A percentile compares a stretch with the other conserved stretches of the same genome.
These are phyloP conservation scores for Thielaviopsis cerberus DNA, from an alignment of 2,329 filamentous ascomycete species.

Conservation along the genomic window DNA sequence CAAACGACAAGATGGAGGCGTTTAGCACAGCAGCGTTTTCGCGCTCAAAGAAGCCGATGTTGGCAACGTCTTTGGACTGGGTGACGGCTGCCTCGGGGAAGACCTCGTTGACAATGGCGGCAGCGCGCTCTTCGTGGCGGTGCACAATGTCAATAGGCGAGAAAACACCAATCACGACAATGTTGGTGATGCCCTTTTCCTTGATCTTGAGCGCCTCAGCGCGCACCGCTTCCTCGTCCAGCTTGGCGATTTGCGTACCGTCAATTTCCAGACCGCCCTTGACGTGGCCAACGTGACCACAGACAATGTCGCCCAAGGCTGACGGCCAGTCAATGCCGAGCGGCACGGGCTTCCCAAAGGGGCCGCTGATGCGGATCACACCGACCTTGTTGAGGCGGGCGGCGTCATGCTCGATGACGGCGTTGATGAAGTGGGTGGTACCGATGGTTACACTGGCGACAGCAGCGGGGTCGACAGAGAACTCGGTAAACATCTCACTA, in stretches of 20 bases:
- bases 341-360: slow-evolving; percentile 27
- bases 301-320: slow-evolving; percentile 28
- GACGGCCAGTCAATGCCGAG: slow-evolving; percentile 35
- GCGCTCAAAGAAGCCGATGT: slow-evolving; percentile 37
- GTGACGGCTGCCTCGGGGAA: slow-evolving; percentile 26
- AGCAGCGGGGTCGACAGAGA: slow-evolving; percentile 18
- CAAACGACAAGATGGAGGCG: slow-evolving; percentile 40
- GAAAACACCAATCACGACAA: slow-evolving; percentile 33
- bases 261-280: slow-evolving; percentile 35
- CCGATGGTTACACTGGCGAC: slow-evolving; percentile 34
- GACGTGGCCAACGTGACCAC: slow-evolving; percentile 27
- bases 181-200: slow-evolving; percentile 25
- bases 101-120: slow-evolving; percentile 20
- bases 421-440: slow-evolving; percentile 41
- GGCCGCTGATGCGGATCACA: slow-evolving; percentile 32
- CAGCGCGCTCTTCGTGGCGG: slow-evolving; percentile 30
- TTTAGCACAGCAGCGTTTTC: slow-evolving; percentile 49
- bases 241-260: slow-evolving; percentile 26
- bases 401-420: slow-evolving; percentile 34
- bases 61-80: slow-evolving; percentile 33
- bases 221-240: slow-evolving; percentile 25
- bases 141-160: slow-evolving; percentile 32
- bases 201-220: slow-evolving; percentile 22
- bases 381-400: slow-evolving; percentile 30
- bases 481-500: slow-evolving; percentile 23